These are phyloP conservation scores for Claviceps sp. DNA, from an alignment of 2,329 filamentous ascomycete genomes.

Conservation along the genomic window DNA sequence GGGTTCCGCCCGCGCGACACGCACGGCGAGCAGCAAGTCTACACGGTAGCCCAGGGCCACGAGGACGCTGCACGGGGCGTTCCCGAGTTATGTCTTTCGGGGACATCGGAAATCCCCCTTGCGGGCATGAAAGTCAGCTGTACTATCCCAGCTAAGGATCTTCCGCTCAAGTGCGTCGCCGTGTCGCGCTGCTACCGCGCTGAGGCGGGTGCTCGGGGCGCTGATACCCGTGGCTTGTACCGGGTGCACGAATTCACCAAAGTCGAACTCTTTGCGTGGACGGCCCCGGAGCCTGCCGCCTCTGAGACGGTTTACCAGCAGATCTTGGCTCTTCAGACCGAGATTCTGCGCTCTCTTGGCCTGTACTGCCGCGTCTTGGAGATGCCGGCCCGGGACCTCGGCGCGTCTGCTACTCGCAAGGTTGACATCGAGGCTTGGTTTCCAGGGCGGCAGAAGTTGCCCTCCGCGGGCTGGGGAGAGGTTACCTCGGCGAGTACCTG, in stretches of 20 bases:
- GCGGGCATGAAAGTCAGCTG: slow-evolving; percentile 77
- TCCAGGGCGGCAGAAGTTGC: slow-evolving; percentile 52
- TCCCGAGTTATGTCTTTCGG: slow-evolving; percentile 64
- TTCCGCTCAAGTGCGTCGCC: slow-evolving; percentile 71
- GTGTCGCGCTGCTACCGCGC: slow-evolving; percentile 90
- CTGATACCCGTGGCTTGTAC: slow-evolving; percentile 87
- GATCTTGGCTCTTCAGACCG: slow-evolving; percentile 74
- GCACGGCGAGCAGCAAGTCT: slow-evolving; percentile 85
- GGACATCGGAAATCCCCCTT: slow-evolving; percentile 88
- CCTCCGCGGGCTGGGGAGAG: slow-evolving; percentile 66
- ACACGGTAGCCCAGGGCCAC: slow-evolving; percentile 54
- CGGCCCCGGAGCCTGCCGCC: slow-evolving; percentile 37
- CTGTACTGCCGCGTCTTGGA: slow-evolving; percentile 81
- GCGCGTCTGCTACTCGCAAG: slow-evolving; percentile 76
- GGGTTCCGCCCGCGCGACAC: slow-evolving; percentile 90
- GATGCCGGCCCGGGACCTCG: slow-evolving; percentile 82
- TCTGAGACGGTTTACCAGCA: slow-evolving; percentile 60
- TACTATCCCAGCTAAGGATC: slow-evolving; percentile 46
- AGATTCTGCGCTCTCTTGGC: slow-evolving; percentile 64
- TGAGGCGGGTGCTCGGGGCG: slow-evolving; percentile 80
- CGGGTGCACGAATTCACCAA: slow-evolving; percentile 98
- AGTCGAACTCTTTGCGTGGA: slow-evolving; percentile 96
- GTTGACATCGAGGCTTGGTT: slow-evolving; percentile 92
- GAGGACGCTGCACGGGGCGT: slow-evolving; percentile 44
- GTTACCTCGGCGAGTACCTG: slow-evolving; percentile 84